Evolutionary conservation across 1,284 basidiomycete species (phyloP), one percentile per base, ranked within the genome.

Genomic region (Chalciporus sp.): DNA sequence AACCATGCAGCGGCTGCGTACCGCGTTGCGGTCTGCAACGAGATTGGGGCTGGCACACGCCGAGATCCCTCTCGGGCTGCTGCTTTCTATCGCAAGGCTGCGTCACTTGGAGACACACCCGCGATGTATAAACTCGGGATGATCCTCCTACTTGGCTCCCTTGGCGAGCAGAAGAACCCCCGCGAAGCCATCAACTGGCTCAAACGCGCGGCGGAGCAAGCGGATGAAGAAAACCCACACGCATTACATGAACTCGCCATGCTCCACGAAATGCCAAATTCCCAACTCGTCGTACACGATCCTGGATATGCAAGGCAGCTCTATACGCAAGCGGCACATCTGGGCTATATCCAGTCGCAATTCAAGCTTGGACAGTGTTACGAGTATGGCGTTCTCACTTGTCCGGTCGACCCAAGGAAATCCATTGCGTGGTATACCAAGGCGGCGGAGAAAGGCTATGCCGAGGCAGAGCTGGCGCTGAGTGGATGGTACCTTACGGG

Each of bases 61-160:
- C 83, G 88, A 56, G 96, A 99, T 66, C 86, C 88, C 2, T 81
- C 87, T 28, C 84, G 95, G 33, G 96, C 96, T 4, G 88, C 95
- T 42, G 86, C 95, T 14, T 98, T 99, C 72, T 99, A 98, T 75
- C 87, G 95, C 58, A 98, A 99, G 74, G 92, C 97, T 2, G 94
- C 94, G 2, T 94, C 94, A 0, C 76, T 99, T 29, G 95, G 95
- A 31, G 97, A 99, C 71, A 98, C 95, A 0, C 88, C 96, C 40
- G 97, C 95, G 2, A 99, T 99, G 97, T 99, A 98, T 79, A 99
- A 99, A 74, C 84, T 99, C 14, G 95, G 95, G 14, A 95, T 98
- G 88, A 93, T 98, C 57, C 79, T 98, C 42, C 80, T 99, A 16
- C 85, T 92, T 44, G 96, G 95, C 4, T 73, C 88, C 26, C 79